Evolutionary conservation across 2,329 filamentous ascomycete species (phyloP).

Genomic region (Coniella lustricola): DNA sequence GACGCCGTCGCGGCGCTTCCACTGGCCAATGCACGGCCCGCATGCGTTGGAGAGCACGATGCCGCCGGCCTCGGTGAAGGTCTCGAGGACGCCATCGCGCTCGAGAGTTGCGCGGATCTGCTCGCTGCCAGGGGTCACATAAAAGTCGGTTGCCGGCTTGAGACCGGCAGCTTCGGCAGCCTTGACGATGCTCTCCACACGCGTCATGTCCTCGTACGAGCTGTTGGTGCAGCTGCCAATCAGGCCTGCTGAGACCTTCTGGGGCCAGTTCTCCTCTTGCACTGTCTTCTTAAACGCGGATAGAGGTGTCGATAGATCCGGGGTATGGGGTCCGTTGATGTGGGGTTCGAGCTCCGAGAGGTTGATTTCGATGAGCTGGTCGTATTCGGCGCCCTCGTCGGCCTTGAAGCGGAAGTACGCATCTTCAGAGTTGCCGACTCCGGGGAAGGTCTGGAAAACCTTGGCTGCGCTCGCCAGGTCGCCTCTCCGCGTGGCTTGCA

Average conservation of each 20-base stretch:
- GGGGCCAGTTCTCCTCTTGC: conserved; percentile 79
- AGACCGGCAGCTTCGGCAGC: conserved; percentile 86
- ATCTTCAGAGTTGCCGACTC: conserved; percentile 35
- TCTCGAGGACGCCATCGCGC: conserved; percentile 77
- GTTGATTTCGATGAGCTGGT: conserved; percentile 85
- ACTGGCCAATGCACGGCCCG: conserved; percentile 89
- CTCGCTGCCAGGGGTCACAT: conserved; percentile 93
- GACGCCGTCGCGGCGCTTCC: conserved; percentile 84
- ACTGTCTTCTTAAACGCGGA: conserved; percentile 85
- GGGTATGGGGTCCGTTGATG: conserved; percentile 95
- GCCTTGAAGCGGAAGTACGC: conserved; percentile 62
- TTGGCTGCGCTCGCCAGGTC: conserved; percentile 62
- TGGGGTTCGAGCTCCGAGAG: conserved; percentile 86
- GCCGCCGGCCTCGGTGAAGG: conserved; percentile 80
- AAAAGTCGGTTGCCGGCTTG: conserved; percentile 84
- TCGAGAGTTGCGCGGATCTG: conserved; percentile 93
- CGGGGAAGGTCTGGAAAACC: conserved; percentile 49
- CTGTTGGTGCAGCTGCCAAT: conserved; percentile 99
- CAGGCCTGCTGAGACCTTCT: conserved; percentile 82
- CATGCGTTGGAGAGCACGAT: conserved; percentile 92
- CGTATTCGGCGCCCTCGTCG: conserved; percentile 78
- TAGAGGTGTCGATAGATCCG: conserved; percentile 86
- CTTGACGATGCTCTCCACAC: conserved; percentile 85
- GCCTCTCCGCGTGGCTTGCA: conserved; percentile 72
- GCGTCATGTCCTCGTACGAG: conserved; percentile 98